A percentile compares a stretch with the other conserved stretches of the same genome.
These are phyloP conservation scores for Alternaria ethzedia DNA, from an alignment of 2,329 filamentous ascomycete species.

Conservation along the genomic window DNA sequence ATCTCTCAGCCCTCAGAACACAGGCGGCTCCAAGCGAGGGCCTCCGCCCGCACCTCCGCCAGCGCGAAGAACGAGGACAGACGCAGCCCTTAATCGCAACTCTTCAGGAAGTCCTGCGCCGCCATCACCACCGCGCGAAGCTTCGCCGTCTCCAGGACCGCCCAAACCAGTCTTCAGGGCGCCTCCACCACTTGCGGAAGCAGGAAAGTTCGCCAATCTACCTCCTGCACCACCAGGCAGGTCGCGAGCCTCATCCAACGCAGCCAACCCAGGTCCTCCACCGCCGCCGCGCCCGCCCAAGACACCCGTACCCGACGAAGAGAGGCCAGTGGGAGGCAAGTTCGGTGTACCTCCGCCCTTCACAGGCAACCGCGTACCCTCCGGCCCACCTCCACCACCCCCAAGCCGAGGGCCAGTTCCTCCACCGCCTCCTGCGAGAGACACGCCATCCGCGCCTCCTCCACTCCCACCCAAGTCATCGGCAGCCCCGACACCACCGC, in stretches of 20 bases:
- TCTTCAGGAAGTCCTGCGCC: slow-evolving; percentile 63
- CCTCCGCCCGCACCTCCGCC: slow-evolving; percentile 67
- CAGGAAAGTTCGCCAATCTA: slow-evolving; percentile 77
- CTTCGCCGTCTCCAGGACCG: slow-evolving; percentile 67
- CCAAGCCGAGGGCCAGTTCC: slow-evolving; percentile 74
- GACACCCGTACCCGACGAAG: slow-evolving; percentile 66
- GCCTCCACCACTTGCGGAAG: slow-evolving; percentile 86
- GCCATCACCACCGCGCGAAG: slow-evolving; percentile 72
- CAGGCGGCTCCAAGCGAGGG: slow-evolving; percentile 66
- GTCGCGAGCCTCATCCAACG: slow-evolving; percentile 57
- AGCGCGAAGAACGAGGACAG: slow-evolving; percentile 53
- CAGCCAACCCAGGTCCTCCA: slow-evolving; percentile 65
- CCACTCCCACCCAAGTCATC: slow-evolving; percentile 46
- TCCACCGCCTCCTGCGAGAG: slow-evolving; percentile 55
- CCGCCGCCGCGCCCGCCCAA: slow-evolving; percentile 66
- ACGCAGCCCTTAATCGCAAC: slow-evolving; percentile 49
- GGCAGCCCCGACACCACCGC: slow-evolving; percentile 65
- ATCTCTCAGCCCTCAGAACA: slow-evolving; percentile 66
- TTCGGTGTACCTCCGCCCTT: slow-evolving; percentile 85
- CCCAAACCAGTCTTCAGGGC: slow-evolving; percentile 77
- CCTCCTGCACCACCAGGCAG: slow-evolving; percentile 56
- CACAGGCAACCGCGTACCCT: slow-evolving; percentile 64
- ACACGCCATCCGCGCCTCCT: slow-evolving; percentile 48
- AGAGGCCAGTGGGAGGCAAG: slow-evolving; percentile 61
- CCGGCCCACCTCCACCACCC: slow-evolving; percentile 76